Evolutionary conservation across 1,139 yeast species (phyloP).

Genomic region (Taphrina pruni): DNA sequence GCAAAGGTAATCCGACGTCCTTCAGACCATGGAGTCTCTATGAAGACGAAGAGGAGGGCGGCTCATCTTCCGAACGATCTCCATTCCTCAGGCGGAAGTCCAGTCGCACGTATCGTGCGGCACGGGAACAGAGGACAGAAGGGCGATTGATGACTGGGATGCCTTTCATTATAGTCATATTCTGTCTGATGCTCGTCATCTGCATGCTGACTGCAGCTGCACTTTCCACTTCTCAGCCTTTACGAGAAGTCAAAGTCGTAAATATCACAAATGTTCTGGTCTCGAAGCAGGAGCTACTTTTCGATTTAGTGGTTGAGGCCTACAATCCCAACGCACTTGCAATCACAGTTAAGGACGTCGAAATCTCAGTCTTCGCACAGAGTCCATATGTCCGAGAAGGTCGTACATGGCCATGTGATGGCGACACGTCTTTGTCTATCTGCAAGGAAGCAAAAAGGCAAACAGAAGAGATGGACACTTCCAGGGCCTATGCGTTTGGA

Average conservation of each 20-base stretch:
- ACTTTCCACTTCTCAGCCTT: conserved; percentile 86
- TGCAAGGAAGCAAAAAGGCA: background rate
- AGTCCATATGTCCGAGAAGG: conserved; percentile 59
- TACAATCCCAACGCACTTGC: conserved; percentile 86
- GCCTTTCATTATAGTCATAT: conserved; percentile 37
- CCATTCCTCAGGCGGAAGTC: conserved; percentile 28
- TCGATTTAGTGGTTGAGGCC: conserved; percentile 77
- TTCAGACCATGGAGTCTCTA: conserved; percentile 33
- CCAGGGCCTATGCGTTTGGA: background rate
- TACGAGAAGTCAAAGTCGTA: conserved; percentile 67
- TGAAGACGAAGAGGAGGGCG: conserved; percentile 35
- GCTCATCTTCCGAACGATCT: conserved; percentile 28
- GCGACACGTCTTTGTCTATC: background rate
- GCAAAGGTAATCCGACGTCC: conserved; percentile 22
- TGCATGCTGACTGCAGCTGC: conserved; percentile 53
- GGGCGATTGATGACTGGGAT: conserved; percentile 24
- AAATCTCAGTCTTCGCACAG: conserved; percentile 86
- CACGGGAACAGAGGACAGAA: conserved; percentile 4
- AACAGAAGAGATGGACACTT: background rate
- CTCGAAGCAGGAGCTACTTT: conserved; percentile 82
- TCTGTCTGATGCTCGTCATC: conserved; percentile 37
- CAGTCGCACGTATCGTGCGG: conserved; percentile 9
- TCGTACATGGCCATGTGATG: conserved; percentile 4
- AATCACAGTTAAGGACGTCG: conserved; percentile 68
- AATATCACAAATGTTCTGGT: conserved; percentile 74